phyloP scores from a whole-genome alignment of 2,329 filamentous ascomycete species.

The Phoma sp. region DNA sequence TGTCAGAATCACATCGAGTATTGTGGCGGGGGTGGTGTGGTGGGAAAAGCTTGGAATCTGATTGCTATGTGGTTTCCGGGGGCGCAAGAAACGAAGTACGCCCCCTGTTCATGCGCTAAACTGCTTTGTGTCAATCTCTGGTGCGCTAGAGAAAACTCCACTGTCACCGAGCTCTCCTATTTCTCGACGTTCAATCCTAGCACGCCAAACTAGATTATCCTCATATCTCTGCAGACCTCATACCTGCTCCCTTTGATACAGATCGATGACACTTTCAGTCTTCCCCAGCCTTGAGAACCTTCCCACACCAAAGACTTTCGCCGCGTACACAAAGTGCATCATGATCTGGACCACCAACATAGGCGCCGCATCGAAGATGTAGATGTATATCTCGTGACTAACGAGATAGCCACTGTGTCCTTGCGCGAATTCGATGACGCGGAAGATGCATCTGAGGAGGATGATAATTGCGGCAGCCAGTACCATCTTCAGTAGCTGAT shows the following conservation, averaged over 20 bases:
- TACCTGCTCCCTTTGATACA: slow-evolving; percentile 21
- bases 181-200: background rate
- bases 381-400: slow-evolving; percentile 52
- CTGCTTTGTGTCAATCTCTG: background rate
- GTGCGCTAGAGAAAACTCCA: background rate
- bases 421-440: slow-evolving; percentile 56
- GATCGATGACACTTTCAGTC: slow-evolving; percentile 26
- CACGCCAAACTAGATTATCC: background rate
- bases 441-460: slow-evolving; percentile 57
- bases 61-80: background rate
- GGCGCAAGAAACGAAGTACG: slow-evolving; percentile 21
- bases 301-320: slow-evolving; percentile 23
- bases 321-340: slow-evolving; percentile 32
- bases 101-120: background rate
- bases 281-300: slow-evolving; percentile 17
- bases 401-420: slow-evolving; percentile 55
- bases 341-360: slow-evolving; percentile 53
- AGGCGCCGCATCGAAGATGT: slow-evolving; percentile 54
- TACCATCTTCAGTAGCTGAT: slow-evolving; percentile 50
- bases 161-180: background rate
- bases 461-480: slow-evolving; percentile 55
- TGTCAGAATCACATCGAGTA: background rate
- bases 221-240: background rate
- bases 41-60: background rate
- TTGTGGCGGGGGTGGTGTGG: background rate